Conservation (phyloP, 805 yeast genomes). For the Ascoidea tarda region DNA sequence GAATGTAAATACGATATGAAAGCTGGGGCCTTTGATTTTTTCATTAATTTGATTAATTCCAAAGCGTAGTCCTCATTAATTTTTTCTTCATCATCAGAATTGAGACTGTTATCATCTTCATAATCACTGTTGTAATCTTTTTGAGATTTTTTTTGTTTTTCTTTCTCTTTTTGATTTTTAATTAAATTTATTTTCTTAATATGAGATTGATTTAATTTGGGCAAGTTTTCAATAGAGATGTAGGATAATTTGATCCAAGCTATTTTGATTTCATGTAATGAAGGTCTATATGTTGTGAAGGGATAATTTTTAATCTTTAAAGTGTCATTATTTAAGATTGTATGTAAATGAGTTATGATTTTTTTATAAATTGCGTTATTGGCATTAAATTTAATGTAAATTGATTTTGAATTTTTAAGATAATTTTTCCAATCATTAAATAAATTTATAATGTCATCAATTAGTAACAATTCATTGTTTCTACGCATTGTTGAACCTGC, state of each 20-base stretch:
- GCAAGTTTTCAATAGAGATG: constrained; percentile 37
- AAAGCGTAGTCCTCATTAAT: constrained; percentile 35
- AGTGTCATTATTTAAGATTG: background rate
- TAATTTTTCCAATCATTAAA: constrained; percentile 50
- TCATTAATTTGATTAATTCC: constrained; percentile 46
- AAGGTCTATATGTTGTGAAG: constrained; percentile 82
- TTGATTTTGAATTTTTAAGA: constrained; percentile 46
- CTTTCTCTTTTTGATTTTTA: constrained; percentile 16
- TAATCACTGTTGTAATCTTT: constrained; percentile 8
- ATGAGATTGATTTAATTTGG: constrained; percentile 24
- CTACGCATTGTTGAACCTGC: constrained; percentile 89
- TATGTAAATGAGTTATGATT: constrained; percentile 30
- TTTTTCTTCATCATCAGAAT: constrained; percentile 8
- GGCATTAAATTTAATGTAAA: constrained; percentile 76
- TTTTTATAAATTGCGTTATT: constrained; percentile 54
- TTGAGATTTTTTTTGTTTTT: constrained; percentile 15
- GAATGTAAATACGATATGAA: constrained; percentile 46
- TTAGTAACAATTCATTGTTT: constrained; percentile 75
- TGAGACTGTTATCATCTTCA: constrained; percentile 6
- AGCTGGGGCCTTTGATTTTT: constrained; percentile 67
- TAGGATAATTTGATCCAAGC: constrained; percentile 76
- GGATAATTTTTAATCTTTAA: constrained; percentile 58
- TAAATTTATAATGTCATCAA: constrained; percentile 61
- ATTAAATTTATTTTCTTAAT: constrained; percentile 11
- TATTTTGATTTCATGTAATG: constrained; percentile 60